Percentiles rank a stretch among this genome's conserved stretches.
phyloP scores from a whole-genome alignment of 768 basidiomycete species.

The Filobasidium floriforme region DNA sequence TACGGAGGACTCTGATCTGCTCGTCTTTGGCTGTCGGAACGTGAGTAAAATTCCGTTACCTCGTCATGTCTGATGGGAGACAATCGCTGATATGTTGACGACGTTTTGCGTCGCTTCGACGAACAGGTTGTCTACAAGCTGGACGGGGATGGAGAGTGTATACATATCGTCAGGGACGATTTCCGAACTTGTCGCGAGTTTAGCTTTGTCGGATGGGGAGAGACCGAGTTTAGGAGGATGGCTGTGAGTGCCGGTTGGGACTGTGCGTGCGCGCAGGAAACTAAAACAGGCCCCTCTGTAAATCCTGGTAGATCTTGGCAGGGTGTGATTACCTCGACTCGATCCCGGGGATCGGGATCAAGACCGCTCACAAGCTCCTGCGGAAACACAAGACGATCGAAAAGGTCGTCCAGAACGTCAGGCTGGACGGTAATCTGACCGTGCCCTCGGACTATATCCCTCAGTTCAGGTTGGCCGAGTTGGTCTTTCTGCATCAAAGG shows the following conservation, averaged over 20 bases:
- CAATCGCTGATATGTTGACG: not conserved
- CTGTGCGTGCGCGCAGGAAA: not conserved
- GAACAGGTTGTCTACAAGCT: slow-evolving; percentile 69
- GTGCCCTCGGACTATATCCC: slow-evolving; percentile 71
- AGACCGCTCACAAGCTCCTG: slow-evolving; percentile 77
- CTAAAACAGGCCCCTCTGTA: not conserved
- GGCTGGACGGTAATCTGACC: slow-evolving; percentile 71
- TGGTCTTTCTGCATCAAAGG: slow-evolving; percentile 84
- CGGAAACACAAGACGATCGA: slow-evolving; percentile 79
- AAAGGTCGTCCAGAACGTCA: slow-evolving; percentile 66
- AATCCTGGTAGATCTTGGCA: slow-evolving; percentile 36
- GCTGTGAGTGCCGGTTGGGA: slow-evolving; percentile 47
- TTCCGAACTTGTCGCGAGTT: slow-evolving; percentile 53
- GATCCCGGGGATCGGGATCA: slow-evolving; percentile 83
- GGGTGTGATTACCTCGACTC: slow-evolving; percentile 57
- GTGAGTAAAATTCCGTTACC: too few species aligned
- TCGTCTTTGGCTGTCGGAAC: slow-evolving; percentile 89
- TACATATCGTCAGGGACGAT: slow-evolving; percentile 44
- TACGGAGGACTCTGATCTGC: slow-evolving; percentile 94
- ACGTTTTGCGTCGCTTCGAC: not conserved
- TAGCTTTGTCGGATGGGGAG: slow-evolving; percentile 80
- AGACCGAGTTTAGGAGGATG: slow-evolving; percentile 84
- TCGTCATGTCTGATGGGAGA: too few species aligned
- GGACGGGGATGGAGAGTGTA: slow-evolving; percentile 53
- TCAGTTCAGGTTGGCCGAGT: slow-evolving; percentile 72